Evolutionary conservation across 495 filamentous ascomycete genomes (phyloP).

Genomic region (Penicillium cosmopolitanum): DNA sequence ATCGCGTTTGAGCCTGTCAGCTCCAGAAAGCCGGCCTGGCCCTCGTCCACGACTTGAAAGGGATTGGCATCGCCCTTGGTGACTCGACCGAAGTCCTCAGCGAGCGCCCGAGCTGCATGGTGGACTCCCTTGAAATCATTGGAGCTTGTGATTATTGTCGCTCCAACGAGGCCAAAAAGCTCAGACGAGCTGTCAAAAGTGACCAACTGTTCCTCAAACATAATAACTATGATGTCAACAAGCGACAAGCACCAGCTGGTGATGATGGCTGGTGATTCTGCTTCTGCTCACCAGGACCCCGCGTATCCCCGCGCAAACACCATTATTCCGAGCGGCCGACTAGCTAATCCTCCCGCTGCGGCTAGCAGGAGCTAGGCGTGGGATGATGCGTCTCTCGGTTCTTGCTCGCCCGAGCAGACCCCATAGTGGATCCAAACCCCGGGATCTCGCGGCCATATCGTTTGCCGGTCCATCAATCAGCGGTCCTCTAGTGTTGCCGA

Average conservation of each 20-base stretch:
- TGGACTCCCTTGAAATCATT: slow-evolving; percentile 70
- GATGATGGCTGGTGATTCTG: neutral
- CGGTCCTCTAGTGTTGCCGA: neutral
- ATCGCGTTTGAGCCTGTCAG: slow-evolving; percentile 48
- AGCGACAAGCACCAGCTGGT: neutral
- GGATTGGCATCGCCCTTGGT: slow-evolving; percentile 57
- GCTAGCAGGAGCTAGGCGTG: neutral
- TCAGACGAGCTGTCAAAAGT: slow-evolving; percentile 12
- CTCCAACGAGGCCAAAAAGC: slow-evolving; percentile 17
- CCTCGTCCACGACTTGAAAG: slow-evolving; percentile 40
- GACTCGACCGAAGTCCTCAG: slow-evolving; percentile 71
- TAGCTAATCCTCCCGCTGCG: neutral
- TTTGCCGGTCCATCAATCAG: slow-evolving; percentile 16
- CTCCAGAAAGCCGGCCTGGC: slow-evolving; percentile 9
- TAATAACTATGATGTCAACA: slow-evolving; percentile 11
- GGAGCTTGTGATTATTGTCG: slow-evolving; percentile 22
- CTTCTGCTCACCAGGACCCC: neutral
- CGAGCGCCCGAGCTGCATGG: slow-evolving; percentile 66
- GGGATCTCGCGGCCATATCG: slow-evolving; percentile 12
- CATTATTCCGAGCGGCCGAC: neutral
- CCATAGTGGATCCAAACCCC: slow-evolving; percentile 10
- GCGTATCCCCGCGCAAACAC: neutral
- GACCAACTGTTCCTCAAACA: slow-evolving; percentile 18
- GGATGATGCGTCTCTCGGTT: slow-evolving; percentile 14
- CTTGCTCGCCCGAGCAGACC: slow-evolving; percentile 15